Percentiles rank a stretch among this genome's conserved stretches.
These are phyloP conservation scores for Globisporangium emineosum DNA, from an alignment of 352 stramenopile species.

Conservation along the genomic window DNA sequence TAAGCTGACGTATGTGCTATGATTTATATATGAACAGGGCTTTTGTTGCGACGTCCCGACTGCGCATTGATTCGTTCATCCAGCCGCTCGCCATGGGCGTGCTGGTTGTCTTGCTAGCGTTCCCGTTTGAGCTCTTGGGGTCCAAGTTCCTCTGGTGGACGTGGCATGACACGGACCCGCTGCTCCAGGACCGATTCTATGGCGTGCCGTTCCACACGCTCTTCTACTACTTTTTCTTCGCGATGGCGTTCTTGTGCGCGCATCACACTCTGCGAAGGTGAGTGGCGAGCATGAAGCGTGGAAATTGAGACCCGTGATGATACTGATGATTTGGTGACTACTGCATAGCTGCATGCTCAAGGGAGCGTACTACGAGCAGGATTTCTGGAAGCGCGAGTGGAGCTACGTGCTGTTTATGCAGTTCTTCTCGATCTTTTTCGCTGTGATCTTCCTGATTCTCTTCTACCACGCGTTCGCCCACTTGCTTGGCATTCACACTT, in stretches of 20 bases:
- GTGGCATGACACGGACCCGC: slow-evolving; percentile 78
- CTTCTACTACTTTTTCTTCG: slow-evolving; percentile 68
- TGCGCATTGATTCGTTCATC: slow-evolving; percentile 71
- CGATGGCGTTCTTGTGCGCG: slow-evolving; percentile 40
- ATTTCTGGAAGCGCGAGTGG: slow-evolving; percentile 64
- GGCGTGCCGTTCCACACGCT: slow-evolving; percentile 63
- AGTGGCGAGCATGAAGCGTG: neutral
- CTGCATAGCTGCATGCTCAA: slow-evolving; percentile 58
- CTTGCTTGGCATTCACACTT: slow-evolving; percentile 48
- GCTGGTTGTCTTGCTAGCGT: slow-evolving; percentile 48
- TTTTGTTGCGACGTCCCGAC: slow-evolving; percentile 62
- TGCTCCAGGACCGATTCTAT: slow-evolving; percentile 56
- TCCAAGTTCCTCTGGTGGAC: slow-evolving; percentile 86
- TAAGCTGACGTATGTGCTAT: no score
- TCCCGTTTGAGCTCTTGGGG: slow-evolving; percentile 76
- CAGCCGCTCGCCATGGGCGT: slow-evolving; percentile 68
- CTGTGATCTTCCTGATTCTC: slow-evolving; percentile 54
- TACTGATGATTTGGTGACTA: no score
- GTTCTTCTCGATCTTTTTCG: slow-evolving; percentile 44
- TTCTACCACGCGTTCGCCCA: slow-evolving; percentile 62
- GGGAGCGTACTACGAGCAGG: slow-evolving; percentile 60
- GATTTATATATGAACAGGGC: no score
- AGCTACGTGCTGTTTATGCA: slow-evolving; percentile 57
- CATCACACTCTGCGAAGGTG: slow-evolving; percentile 65
- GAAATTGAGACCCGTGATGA: neutral